Evolutionary conservation across 2,329 filamentous ascomycete species (phyloP).

Genomic region (Claviceps maximensis): DNA sequence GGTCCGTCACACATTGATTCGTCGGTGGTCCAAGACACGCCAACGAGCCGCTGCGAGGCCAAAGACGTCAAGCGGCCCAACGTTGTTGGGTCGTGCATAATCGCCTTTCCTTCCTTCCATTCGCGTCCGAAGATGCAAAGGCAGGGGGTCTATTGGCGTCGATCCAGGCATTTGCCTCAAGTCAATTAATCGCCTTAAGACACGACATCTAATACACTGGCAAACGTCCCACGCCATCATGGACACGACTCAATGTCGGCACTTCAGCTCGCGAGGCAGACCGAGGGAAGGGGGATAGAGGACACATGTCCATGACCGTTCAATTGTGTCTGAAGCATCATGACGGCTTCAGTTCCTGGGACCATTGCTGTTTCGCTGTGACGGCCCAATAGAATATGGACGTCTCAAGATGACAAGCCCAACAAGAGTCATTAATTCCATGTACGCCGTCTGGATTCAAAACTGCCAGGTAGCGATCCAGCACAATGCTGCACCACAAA

Average conservation of each 20-base stretch:
- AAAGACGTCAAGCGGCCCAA: background rate
- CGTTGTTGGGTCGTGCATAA: background rate
- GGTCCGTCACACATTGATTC: background rate
- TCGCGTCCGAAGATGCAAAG: background rate
- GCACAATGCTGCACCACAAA: background rate
- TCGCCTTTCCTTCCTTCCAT: background rate
- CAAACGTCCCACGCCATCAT: background rate
- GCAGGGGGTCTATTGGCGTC: background rate
- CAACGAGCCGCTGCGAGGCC: background rate
- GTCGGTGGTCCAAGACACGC: background rate
- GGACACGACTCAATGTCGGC: background rate
- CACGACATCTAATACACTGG: background rate
- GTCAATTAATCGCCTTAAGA: background rate
- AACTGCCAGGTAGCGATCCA: background rate
- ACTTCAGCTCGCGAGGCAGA: background rate
- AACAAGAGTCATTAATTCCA: background rate
- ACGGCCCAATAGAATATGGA: conserved; percentile 1
- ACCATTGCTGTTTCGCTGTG: background rate
- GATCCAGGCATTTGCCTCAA: background rate
- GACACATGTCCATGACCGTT: background rate
- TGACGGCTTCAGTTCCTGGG: background rate
- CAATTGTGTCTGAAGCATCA: background rate
- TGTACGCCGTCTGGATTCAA: background rate
- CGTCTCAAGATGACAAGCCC: background rate
- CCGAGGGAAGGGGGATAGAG: background rate